Base-by-base conservation (phyloP, 768 basidiomycete genomes). In the Hebeloma cylindrosporum region DNA sequence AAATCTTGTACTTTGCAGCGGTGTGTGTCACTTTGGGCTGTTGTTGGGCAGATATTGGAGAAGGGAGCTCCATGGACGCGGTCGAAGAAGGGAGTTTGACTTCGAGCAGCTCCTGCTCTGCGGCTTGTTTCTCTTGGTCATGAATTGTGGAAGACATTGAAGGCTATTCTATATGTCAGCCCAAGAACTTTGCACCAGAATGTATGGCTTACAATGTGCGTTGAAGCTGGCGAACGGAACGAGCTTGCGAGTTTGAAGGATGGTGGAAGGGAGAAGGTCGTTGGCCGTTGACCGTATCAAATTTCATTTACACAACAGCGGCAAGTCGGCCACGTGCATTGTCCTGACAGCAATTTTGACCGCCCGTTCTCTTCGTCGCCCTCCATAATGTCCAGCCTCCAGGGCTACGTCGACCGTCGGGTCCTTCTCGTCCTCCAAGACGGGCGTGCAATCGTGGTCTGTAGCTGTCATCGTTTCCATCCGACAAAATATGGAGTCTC, bases 391-490 rank as follows among this genome's bases (percentile, higher is more conserved):
- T 85, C 89, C 60, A 89, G 83, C 73, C 82, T 95, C 47, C 86
- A 91, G 65, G 86, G 85, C 74, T 95, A 92, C 68, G 85, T 93
- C 64, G 89, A 93, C 76, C 85, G 86, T 57, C 88, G 85, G 64
- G 93, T 98, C 56, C 79, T 94, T 47, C 83, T 98, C 61, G 83
- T 97, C 52, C 84, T 97, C 25, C 93, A 97, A 74, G 95, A 99
- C 65, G 95, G 95, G 40, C 83, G 95, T 58, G 82, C 88, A 30
- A 96, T 98, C 63, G 83, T 95, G 56, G 95, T 95, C 52, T 41
- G 87, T 74, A 26, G 16, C 31, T 14, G 32, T 38, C n/a, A 16
- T 21, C 27, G n/a, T 26, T 9, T 9, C 38, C 35, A 32, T 32
- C 31, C 23, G 32, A 16, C 26, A 29, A 39, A 33, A 21, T 37